These are phyloP conservation scores for Annona squamosa DNA, from an alignment of 164 flowering plant species.

Conservation along the genomic window DNA sequence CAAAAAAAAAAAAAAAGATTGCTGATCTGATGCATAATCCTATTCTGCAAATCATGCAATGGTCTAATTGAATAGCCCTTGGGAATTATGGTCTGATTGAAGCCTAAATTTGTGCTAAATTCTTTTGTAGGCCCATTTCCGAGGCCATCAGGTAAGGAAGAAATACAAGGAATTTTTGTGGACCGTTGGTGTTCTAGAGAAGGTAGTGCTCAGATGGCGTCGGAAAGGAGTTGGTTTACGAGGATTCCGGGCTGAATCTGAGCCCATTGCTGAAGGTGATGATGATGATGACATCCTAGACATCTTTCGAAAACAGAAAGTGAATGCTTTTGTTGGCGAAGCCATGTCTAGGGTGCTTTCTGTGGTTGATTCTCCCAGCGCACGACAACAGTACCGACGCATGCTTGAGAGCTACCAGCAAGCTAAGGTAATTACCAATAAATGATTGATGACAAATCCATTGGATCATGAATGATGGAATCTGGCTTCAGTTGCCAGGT, in stretches of 20 bases:
- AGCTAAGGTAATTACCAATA: slow-evolving; percentile 53
- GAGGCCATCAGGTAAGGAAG: slow-evolving; percentile 90
- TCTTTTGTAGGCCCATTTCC: slow-evolving; percentile 75
- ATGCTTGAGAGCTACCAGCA: slow-evolving; percentile 59
- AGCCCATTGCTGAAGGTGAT: slow-evolving; percentile 39
- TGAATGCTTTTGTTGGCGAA: slow-evolving; percentile 61
- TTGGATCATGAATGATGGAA: not conserved
- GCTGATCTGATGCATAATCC: too few species aligned
- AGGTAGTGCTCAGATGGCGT: slow-evolving; percentile 83
- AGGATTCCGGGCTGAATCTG: slow-evolving; percentile 57
- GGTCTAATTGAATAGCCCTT: too few species aligned
- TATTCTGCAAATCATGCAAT: too few species aligned
- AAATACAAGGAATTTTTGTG: slow-evolving; percentile 64
- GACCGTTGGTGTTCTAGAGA: slow-evolving; percentile 86
- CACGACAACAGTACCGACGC: slow-evolving; percentile 81
- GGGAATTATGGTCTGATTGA: not conserved
- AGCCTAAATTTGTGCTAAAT: not conserved
- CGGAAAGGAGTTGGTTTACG: slow-evolving; percentile 77
- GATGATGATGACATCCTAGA: slow-evolving; percentile 81
- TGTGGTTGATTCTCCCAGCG: slow-evolving; percentile 77
- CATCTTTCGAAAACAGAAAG: slow-evolving; percentile 78
- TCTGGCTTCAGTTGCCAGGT: not conserved
- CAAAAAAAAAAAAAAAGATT: too few species aligned
- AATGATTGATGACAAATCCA: too few species aligned
- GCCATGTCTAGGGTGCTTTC: slow-evolving; percentile 76